Evolutionary conservation across 1,284 basidiomycete species (phyloP).

Genomic region (Paramarasmius palmivorus): DNA sequence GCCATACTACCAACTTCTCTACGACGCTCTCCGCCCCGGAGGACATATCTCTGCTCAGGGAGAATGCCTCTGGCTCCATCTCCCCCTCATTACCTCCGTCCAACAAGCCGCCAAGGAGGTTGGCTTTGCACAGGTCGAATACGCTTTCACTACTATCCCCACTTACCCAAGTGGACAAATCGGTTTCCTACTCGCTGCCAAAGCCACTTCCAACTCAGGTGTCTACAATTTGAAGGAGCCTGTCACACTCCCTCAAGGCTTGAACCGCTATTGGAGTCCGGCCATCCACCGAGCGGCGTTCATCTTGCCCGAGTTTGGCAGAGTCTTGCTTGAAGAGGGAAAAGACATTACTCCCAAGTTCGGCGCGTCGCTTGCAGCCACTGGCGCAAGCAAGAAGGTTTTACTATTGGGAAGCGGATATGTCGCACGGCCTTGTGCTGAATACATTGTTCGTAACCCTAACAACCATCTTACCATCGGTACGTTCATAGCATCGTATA

Average conservation of each 20-base stretch:
- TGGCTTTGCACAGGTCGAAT: conserved; percentile 82
- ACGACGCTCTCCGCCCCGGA: conserved; percentile 86
- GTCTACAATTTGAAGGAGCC: conserved; percentile 70
- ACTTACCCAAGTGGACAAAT: conserved; percentile 98
- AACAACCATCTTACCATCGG: conserved; percentile 87
- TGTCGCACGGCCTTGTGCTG: conserved; percentile 92
- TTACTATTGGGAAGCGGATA: conserved; percentile 94
- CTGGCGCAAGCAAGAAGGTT: conserved; percentile 65
- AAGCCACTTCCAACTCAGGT: conserved; percentile 49
- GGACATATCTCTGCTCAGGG: conserved; percentile 97
- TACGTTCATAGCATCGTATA: conserved; percentile 24
- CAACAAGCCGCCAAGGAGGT: conserved; percentile 73
- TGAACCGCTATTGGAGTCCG: conserved; percentile 88
- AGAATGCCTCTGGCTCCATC: conserved; percentile 95
- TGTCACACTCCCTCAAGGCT: conserved; percentile 61
- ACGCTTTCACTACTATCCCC: conserved; percentile 96
- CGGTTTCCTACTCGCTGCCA: conserved; percentile 92
- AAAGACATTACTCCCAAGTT: conserved; percentile 71
- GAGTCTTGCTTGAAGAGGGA: conserved; percentile 72
- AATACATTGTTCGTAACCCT: conserved; percentile 87
- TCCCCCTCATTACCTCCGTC: conserved; percentile 85
- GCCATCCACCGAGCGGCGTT: conserved; percentile 86
- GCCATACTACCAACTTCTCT: conserved; percentile 94
- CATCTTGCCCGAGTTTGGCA: conserved; percentile 90
- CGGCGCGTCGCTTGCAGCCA: conserved; percentile 43